These are phyloP conservation scores for Phytophthora pistaciae DNA, from an alignment of 352 stramenopile species.

Conservation along the genomic window DNA sequence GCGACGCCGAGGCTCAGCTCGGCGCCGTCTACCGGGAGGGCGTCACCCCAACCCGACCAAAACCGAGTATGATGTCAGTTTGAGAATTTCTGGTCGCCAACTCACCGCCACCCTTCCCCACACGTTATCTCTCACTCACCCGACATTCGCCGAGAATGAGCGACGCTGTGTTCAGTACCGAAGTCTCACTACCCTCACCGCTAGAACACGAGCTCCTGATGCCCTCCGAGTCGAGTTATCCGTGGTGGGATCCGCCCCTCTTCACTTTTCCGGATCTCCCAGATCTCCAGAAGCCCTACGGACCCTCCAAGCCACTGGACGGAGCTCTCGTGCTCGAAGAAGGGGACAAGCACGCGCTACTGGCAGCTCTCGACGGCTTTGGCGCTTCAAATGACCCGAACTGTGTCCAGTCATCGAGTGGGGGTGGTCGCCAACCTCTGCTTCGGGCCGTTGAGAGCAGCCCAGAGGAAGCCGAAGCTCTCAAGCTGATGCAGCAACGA, in stretches of 20 bases:
- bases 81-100: not conserved
- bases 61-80: no score
- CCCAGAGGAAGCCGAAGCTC: not conserved
- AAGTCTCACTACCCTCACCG: not conserved
- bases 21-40: no score
- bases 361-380: conserved; percentile 8
- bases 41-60: no score
- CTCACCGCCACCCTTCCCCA: not conserved
- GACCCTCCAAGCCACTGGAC: no score
- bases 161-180: not conserved
- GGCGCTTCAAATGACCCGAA: no score
- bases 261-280: not conserved
- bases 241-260: not conserved
- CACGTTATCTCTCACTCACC: not conserved
- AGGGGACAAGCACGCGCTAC: conserved; percentile 11
- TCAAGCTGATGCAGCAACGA: conserved; percentile 11
- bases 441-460: no score
- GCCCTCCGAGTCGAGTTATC: not conserved
- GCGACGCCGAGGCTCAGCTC: no score
- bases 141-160: not conserved
- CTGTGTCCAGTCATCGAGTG: no score
- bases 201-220: conserved; percentile 1
- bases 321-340: conserved; percentile 5
- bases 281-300: not conserved
- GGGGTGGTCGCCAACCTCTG: not conserved